Evolutionary conservation across 2,329 filamentous ascomycete species (phyloP).

Genomic region (Calonectria pauciramosa): DNA sequence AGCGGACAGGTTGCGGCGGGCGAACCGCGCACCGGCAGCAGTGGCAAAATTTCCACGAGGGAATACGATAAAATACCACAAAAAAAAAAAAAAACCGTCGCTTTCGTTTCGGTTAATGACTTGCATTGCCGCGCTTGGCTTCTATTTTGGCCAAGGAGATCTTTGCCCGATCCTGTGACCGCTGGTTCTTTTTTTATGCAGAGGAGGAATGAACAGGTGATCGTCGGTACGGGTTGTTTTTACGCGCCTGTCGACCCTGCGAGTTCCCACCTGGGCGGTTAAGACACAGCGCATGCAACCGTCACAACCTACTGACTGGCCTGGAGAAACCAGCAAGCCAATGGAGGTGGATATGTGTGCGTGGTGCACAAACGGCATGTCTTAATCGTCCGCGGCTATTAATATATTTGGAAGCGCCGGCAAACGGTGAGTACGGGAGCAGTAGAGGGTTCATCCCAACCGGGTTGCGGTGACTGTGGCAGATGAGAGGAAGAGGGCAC

Average conservation of each 20-base stretch:
- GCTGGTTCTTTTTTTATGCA: background rate
- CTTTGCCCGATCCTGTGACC: background rate
- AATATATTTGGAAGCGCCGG: slow-evolving; percentile 33
- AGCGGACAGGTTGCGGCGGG: background rate
- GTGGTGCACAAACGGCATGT: background rate
- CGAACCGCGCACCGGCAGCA: background rate
- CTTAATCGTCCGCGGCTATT: slow-evolving; percentile 24
- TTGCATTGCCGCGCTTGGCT: background rate
- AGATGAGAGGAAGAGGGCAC: background rate
- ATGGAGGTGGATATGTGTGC: background rate
- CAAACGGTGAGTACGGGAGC: slow-evolving; percentile 17
- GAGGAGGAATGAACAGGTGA: background rate
- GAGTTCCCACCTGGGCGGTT: slow-evolving; percentile 2
- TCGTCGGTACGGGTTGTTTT: background rate
- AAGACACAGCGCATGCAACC: background rate
- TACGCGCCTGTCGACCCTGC: background rate
- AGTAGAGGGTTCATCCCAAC: background rate
- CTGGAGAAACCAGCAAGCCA: background rate
- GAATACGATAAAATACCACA: background rate
- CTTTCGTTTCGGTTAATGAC: background rate
- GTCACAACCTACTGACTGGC: background rate
- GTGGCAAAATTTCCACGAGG: background rate
- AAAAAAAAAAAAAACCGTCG: background rate
- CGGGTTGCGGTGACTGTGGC: background rate
- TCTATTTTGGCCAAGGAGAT: background rate